Evolutionary conservation across 768 basidiomycete genomes (phyloP), one percentile per base, ranked within the genome.

Genomic region (Albatrellus ellisii): DNA sequence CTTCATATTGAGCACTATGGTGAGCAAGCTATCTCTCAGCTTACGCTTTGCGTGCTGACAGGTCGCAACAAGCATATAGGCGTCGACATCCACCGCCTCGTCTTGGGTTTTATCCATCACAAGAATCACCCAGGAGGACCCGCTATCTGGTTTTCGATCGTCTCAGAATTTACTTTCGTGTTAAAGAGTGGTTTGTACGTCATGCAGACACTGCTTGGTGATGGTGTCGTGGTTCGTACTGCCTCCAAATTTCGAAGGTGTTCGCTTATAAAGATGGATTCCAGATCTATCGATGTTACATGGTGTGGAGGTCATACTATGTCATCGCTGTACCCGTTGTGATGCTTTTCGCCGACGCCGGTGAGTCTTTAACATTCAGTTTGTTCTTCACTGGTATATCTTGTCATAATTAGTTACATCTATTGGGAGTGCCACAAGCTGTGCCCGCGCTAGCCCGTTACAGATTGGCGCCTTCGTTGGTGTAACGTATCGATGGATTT

Each of bases 1-100:
- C 10, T 43, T 63, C 3, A 12, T 54, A 8, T 47, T 60, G 1
- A 63, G 61, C 36, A 63, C 59, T 1, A 36, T 37, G 21, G 61
- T 61, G 12, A 31, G 54, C 51, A 18, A 11, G 31, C 7, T 20
- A 11, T 11, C 22, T 26, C 7, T 31, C 21, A 18, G 14, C 9
- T 29, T 5, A 7, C 25, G n/a, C 12, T 34, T 28, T 27, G 35
- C 50, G 9, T 15, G 17, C 20, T 21, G 2, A 12, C 6, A 36
- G 6, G 25, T 36, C 7, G 5, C 6, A 14, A 14, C 25, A 6
- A 36, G 35, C 35, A 36, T 21, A 9, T 36, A 14, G 35, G 35
- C 17, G 7, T 36, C 6, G n/a, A 24, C 8, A 21, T 21, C 10
- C 14, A 36, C 6, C 35, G 35, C 20, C 14, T 12, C n/a, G 25